phyloP scores from a whole-genome alignment of 2,329 filamentous ascomycete genomes.

The Westerdykella aurantiaca region DNA sequence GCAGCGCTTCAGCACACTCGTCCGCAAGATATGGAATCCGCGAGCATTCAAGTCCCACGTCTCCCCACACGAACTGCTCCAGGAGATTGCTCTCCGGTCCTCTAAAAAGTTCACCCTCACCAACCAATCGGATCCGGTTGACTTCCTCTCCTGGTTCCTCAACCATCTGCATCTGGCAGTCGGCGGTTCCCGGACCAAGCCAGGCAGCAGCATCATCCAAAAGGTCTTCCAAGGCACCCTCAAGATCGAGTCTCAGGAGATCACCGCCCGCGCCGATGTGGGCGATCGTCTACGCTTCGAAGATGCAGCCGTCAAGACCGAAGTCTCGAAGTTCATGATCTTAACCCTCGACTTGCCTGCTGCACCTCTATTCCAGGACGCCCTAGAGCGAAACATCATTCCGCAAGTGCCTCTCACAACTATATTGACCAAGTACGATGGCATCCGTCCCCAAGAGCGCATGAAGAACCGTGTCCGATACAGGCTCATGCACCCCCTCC shows the following conservation, averaged over 20 bases:
- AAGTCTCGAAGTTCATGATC: conserved; percentile 77
- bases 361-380: conserved; percentile 92
- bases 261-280: conserved; percentile 83
- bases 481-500: conserved; percentile 80
- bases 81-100: conserved; percentile 85
- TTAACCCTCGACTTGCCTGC: conserved; percentile 89
- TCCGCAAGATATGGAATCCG: conserved; percentile 97
- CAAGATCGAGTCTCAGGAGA: conserved; percentile 87
- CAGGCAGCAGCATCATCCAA: conserved; percentile 80
- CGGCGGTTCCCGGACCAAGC: conserved; percentile 82
- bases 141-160: conserved; percentile 95
- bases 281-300: conserved; percentile 88
- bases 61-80: conserved; percentile 91
- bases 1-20: conserved; percentile 78
- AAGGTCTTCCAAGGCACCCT: conserved; percentile 89
- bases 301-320: conserved; percentile 76
- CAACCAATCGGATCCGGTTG: conserved; percentile 86
- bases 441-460: conserved; percentile 78
- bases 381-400: conserved; percentile 91
- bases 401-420: conserved; percentile 72
- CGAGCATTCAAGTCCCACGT: conserved; percentile 95
- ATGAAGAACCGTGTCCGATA: conserved; percentile 84
- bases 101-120: conserved; percentile 91
- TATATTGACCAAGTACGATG: conserved; percentile 90
- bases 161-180: conserved; percentile 91